Evolutionary conservation across 169 alveolate genomes (phyloP).

Genomic region (Plasmodium fragile): DNA sequence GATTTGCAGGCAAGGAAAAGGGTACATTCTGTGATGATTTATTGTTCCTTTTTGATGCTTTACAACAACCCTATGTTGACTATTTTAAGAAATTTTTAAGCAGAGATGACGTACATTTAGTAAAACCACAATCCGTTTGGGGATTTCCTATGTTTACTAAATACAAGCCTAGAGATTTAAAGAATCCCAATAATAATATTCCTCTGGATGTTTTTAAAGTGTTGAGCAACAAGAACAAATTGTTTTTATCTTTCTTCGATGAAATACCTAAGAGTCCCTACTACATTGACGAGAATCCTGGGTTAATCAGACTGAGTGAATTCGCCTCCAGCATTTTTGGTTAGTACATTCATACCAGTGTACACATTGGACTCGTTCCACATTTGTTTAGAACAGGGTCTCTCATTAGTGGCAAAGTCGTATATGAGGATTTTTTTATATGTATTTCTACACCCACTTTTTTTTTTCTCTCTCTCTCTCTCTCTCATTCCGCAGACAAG

Average conservation of each 20-base stretch:
- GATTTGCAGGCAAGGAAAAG: background rate
- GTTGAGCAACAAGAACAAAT: background rate
- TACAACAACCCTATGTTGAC: background rate
- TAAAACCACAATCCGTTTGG: slow-evolving; percentile 33
- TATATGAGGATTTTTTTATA: too few species aligned
- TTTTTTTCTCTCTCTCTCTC: background rate
- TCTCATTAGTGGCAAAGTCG: background rate
- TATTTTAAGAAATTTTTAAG: slow-evolving; percentile 18
- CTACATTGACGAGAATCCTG: slow-evolving; percentile 10
- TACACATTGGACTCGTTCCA: background rate
- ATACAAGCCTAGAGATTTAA: slow-evolving; percentile 16
- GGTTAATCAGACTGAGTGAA: background rate
- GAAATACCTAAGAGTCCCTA: slow-evolving; percentile 10
- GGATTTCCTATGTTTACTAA: slow-evolving; percentile 9
- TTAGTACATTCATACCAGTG: background rate
- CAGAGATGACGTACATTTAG: background rate
- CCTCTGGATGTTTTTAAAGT: slow-evolving; percentile 8
- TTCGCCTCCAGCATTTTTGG: slow-evolving; percentile 37
- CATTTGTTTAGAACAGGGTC: background rate
- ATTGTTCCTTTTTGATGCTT: slow-evolving; percentile 26
- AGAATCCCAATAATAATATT: background rate
- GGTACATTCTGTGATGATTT: slow-evolving; percentile 36
- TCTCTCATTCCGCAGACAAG: background rate
- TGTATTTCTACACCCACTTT: background rate
- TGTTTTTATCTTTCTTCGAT: slow-evolving; percentile 42